Evolutionary conservation across 1,284 basidiomycete species (phyloP), one percentile per base, ranked within the genome.

Genomic region (Cutaneotrichosporon sp.): DNA sequence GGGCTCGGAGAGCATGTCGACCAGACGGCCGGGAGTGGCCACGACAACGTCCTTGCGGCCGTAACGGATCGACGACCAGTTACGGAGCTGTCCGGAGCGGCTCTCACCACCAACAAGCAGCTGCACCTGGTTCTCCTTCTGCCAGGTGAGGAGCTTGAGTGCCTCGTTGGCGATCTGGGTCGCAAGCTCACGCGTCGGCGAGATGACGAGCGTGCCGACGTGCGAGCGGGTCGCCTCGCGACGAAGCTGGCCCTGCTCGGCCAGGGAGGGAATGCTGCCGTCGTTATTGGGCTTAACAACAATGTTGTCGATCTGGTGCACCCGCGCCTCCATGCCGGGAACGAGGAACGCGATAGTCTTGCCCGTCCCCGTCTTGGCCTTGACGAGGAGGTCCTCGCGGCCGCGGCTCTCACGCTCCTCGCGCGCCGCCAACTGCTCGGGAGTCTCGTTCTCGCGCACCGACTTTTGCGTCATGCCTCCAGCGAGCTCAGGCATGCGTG

Each of bases 81-180:
- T 92, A 38, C 58, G 58, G 14, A 69, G 56, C 61, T 69, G 68
- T 22, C 32, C 22, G 18, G 64, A 69, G 4, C 83, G 70, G 72
- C 89, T 90, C 53, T 85, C 83, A 5, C 95, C 96, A 30, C 95
- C 96, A 57, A 91, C 88, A 58, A 97, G 85, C 8, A 95, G 80
- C 65, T 87, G 86, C 16, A 93, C 90, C 64, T 88, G 84, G 69
- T 91, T 86, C 30, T 84, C 86, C 14, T 82, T 80, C 69, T 91
- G 86, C 76, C 90, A 86, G 0, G 81, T 76, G 1, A 87, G 86
- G 26, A 95, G 82, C 74, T 87, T 88, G 46, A 85, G 74, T 1
- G 92, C 91, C 78, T 97, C 93, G 46, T 86, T 87, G 14, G 93
- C 93, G 69, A 98, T 98, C 80, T 97, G 95, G 1, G 89, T 90